Evolutionary conservation across 768 basidiomycete species (phyloP), one percentile per base, ranked within the genome.

Genomic region (Dictyophora rubrovolvata): DNA sequence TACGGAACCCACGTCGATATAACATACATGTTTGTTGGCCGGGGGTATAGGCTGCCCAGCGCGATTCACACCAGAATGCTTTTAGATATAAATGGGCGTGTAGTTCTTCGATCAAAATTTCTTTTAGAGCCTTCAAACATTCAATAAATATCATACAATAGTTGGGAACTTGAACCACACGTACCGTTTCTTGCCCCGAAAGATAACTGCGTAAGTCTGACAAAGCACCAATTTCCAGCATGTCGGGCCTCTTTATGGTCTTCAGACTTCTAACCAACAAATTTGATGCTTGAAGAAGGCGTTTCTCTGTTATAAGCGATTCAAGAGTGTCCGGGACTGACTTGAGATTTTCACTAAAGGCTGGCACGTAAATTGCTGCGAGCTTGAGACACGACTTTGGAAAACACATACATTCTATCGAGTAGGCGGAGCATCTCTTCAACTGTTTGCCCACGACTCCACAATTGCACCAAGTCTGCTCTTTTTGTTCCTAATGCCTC

Each of bases 41-140:
- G 0, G 86, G 84, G 11, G 79, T 73, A 69, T 96, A 97, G 0
- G 88, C 72, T 17, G 83, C 77, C 96, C 96, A 99, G 33, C 95
- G 83, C 5, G 85, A 81, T 64, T 98, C 95, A 67, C 91, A 93
- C 84, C 93, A 96, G 69, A 93, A 95, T 0, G 88, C 90, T 67
- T 95, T 96, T 61, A 99, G 82, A 71, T 96, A 99, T n/a, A 99
- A 73, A 71, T 99, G 96, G 64, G 85, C 91, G 67, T 98, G 94
- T 12, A 99, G 78, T 67, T 99, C 96, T 64, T 99, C 96, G 7
- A 94, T 77, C 59, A 99, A 74, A 57, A 98, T 96, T 63, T 98
- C 96, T 50, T 89, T 80, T 48, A 99, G 72, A 11, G 89, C 86
- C 95, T 97, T 65, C 1, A 35, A 59, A 18, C n/a, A 54, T 11